Evolutionary conservation across 345 rosid species (phyloP), one percentile per base, ranked within the genome.

Genomic region (Streptanthus diversifolius): DNA sequence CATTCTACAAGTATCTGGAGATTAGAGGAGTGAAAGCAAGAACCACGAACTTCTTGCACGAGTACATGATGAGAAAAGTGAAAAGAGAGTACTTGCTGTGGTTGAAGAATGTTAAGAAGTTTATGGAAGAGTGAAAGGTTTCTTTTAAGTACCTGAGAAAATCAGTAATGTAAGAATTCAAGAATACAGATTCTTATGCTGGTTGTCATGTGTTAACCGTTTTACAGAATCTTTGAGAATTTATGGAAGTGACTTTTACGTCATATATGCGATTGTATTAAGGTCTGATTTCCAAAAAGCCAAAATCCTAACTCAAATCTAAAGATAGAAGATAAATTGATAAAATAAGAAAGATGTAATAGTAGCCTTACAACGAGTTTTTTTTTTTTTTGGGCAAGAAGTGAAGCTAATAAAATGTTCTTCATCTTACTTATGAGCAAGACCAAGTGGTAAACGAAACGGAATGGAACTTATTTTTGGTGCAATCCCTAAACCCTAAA

Each of bases 41-140:
- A 84, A 83, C 85, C 0, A 86, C 92, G 5, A 88, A 87, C 66
- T 91, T 85, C 87, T 71, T 95, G 80, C 87, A 83, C 22, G 96
- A 85, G 80, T 90, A 90, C 83, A 91, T 91, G 99, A 78, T 81
- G 70, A 82, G 85, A 76, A 95, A 95, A 80, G 88, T 83, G 73
- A 87, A 85, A 44, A 73, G 81, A 7, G 97, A 90, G 76, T 88
- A 84, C 67, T 3, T 86, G 72, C 60, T 61, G n/a, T 89, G 97
- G 98, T 76, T 93, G 87, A 81, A 84, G 64, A 83, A 83, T 78
- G 86, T 93, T 11, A 89, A 88, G 85, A 65, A 74, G 37, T 91
- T 95, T 18, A 44, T 95, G 24, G 83, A 82, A 60, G 82, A 82
- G 64, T 77, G 45, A 77, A 3, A 22, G 8, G 35, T 5, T 13